Evolutionary conservation across 2,329 filamentous ascomycete species (phyloP).

Genomic region (Fusarium albosuccineum): DNA sequence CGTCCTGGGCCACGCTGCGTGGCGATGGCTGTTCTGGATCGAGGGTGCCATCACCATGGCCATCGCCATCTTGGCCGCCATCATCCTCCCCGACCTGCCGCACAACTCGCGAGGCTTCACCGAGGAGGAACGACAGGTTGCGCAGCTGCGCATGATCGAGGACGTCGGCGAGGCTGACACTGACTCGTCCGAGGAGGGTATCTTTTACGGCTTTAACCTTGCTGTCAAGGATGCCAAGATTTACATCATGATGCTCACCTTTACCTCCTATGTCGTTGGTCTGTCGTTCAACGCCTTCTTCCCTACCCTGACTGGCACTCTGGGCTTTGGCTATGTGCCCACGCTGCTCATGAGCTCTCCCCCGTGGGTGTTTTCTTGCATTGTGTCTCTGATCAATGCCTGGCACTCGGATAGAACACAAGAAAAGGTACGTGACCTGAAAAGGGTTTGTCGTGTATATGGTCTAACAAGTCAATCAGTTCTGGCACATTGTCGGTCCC

Average conservation of each 20-base stretch:
- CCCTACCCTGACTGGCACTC: slow-evolving; percentile 64
- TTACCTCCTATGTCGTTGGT: slow-evolving; percentile 72
- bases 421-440: slow-evolving; percentile 58
- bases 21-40: slow-evolving; percentile 73
- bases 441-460: neutral
- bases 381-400: slow-evolving; percentile 67
- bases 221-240: slow-evolving; percentile 72
- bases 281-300: slow-evolving; percentile 71
- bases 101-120: slow-evolving; percentile 70
- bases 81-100: slow-evolving; percentile 68
- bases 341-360: slow-evolving; percentile 69
- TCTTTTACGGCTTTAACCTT: slow-evolving; percentile 68
- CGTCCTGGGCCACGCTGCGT: slow-evolving; percentile 65
- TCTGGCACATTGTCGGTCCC: slow-evolving; percentile 69
- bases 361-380: slow-evolving; percentile 70
- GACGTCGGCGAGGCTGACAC: slow-evolving; percentile 69
- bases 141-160: slow-evolving; percentile 68
- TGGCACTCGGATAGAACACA: slow-evolving; percentile 68
- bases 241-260: slow-evolving; percentile 73
- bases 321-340: slow-evolving; percentile 65
- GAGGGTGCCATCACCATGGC: slow-evolving; percentile 67
- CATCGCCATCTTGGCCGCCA: slow-evolving; percentile 60
- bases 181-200: slow-evolving; percentile 63
- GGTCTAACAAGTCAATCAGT: slow-evolving; percentile 51
- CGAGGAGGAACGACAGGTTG: slow-evolving; percentile 68